A percentile compares a stretch with the other conserved stretches of the same genome.
These are phyloP conservation scores for Salix exigua DNA, from an alignment of 345 rosid genomes.

Conservation along the genomic window DNA sequence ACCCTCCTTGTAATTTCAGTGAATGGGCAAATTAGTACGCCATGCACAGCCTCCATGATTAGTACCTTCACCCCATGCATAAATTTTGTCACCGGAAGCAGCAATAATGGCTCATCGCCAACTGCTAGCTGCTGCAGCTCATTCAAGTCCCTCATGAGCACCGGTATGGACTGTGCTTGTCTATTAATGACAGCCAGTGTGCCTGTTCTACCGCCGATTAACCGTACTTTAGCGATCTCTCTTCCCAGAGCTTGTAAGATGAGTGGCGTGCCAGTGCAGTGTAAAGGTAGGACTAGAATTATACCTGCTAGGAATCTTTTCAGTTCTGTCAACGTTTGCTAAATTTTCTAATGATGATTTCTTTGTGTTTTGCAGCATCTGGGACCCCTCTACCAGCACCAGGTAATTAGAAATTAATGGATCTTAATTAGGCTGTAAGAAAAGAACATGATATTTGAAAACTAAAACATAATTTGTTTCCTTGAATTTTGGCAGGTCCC, in stretches of 20 bases:
- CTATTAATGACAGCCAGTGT: constrained; percentile 64
- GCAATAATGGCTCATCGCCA: constrained; percentile 50
- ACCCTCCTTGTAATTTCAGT: constrained; percentile 28
- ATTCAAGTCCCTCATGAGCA: constrained; percentile 45
- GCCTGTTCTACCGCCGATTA: constrained; percentile 66
- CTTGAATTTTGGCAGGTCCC: constrained; percentile 50
- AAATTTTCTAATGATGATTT: background rate
- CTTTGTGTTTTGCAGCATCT: constrained; percentile 47
- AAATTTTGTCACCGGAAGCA: constrained; percentile 75
- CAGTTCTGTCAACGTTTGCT: background rate
- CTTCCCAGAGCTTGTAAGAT: constrained; percentile 72
- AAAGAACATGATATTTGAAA: background rate
- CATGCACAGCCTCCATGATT: constrained; percentile 76
- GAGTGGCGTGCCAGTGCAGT: constrained; percentile 56
- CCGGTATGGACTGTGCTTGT: constrained; percentile 64
- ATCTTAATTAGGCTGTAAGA: background rate
- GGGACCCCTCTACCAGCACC: constrained; percentile 85
- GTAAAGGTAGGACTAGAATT: constrained; percentile 49
- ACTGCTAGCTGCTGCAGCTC: constrained; percentile 60
- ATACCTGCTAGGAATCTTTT: background rate
- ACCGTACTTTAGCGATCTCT: constrained; percentile 52
- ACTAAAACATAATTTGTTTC: background rate
- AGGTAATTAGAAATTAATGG: constrained; percentile 34
- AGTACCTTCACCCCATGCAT: constrained; percentile 77
- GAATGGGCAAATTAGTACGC: constrained; percentile 64